Base-by-base conservation (phyloP, 225 moss, liverwort and hornwort genomes). In the Sphagnum contortum region DNA sequence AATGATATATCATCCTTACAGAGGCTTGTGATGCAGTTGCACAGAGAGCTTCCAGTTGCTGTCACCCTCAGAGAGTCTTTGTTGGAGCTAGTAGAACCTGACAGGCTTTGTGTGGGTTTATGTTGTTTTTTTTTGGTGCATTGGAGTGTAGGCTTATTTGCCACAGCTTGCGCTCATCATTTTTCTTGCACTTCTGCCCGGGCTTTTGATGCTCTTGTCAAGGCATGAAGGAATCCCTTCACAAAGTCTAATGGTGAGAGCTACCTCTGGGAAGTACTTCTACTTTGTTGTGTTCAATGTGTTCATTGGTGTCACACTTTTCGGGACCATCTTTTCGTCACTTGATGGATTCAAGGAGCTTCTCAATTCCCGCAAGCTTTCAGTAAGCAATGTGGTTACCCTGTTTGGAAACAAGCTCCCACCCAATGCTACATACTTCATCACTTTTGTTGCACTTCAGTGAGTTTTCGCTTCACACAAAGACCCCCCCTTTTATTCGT, bases 251-350 rank as follows among this genome's bases (percentile, higher is more conserved):
- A 3, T 68, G 44, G 57, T 10, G 3, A 9, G 57, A 68, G 67
- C 67, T 44, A 55, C 57, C 55, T 50, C 67, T 5, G 57, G 55
- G 12, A 68, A 68, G 45, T 56, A 56, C 46, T 68, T 56, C 57
- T 68, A 68, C 67, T 68, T 68, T 55, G 48, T 68, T 6, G 67
- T 68, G 45, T 56, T 68, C 57, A 68, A 68, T 57, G 67, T 68
- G 57, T 68, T 68, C 29, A 52, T 68, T 9, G 67, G 67, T 44
- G 48, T 68, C 60, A 68, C 67, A 53, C 50, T 68, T 44, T 61
- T 61, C 13, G 60, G 10, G 44, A 61, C 60, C 60, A 61, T 61
- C 60, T 61, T 61, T 44, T 45, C 10, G 8, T 11, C 11, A 5
- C 8, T 45, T 5, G 10, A 9, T 61, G 44, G 60, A 11, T 11